Evolutionary conservation across 1,284 basidiomycete genomes (phyloP).

Genomic region (Fistulinella cinereoalba): DNA sequence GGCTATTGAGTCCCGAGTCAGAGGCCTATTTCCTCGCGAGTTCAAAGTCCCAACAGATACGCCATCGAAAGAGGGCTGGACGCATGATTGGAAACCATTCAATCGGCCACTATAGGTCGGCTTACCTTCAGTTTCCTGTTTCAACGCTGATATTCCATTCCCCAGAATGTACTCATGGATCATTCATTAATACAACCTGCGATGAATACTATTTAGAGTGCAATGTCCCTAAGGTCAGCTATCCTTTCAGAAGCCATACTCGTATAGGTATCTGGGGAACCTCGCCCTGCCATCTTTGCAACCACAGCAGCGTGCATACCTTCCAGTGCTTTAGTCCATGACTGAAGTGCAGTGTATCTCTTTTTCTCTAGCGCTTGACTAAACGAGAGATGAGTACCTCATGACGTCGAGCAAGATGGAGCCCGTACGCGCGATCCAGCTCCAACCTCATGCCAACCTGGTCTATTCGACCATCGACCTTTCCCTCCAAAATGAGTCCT

Average conservation of each 20-base stretch:
- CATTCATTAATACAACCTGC: constrained; percentile 6
- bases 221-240: constrained; percentile 28
- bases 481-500: constrained; percentile 91
- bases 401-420: not conserved
- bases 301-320: constrained; percentile 69
- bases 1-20: constrained; percentile 72
- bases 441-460: constrained; percentile 92
- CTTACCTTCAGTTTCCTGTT: not conserved
- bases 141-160: constrained; percentile 2
- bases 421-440: constrained; percentile 78
- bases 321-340: constrained; percentile 78
- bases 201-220: constrained; percentile 18
- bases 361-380: constrained; percentile 83
- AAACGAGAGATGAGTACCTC: constrained; percentile 7
- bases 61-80: constrained; percentile 72
- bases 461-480: constrained; percentile 93
- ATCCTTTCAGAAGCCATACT: constrained; percentile 33
- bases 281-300: constrained; percentile 59
- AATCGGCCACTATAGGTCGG: constrained; percentile 43
- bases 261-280: constrained; percentile 29
- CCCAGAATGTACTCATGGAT: not conserved
- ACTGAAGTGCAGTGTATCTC: constrained; percentile 77
- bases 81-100: constrained; percentile 72
- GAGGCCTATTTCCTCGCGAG: constrained; percentile 83
- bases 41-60: constrained; percentile 76